Evolutionary conservation across 2,329 filamentous ascomycete genomes (phyloP).

Genomic region (Verticillium zaregamsianum): DNA sequence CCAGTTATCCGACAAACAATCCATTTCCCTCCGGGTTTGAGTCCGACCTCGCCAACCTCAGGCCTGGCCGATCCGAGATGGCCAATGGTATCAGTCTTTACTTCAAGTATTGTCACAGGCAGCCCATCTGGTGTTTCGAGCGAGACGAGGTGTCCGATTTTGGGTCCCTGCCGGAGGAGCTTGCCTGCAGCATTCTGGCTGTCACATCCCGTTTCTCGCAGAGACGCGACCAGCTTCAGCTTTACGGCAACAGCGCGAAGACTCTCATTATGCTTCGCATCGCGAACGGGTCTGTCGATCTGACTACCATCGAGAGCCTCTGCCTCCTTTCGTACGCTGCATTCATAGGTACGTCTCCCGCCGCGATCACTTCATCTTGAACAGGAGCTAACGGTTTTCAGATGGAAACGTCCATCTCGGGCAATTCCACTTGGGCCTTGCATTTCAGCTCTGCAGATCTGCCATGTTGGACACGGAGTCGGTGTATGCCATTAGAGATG

Average conservation of each 20-base stretch:
- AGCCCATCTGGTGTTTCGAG: slow-evolving; percentile 42
- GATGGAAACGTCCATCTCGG: slow-evolving; percentile 45
- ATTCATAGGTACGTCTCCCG: slow-evolving; percentile 36
- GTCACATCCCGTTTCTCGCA: slow-evolving; percentile 34
- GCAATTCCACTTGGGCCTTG: slow-evolving; percentile 45
- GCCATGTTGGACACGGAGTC: slow-evolving; percentile 42
- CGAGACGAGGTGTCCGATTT: slow-evolving; percentile 33
- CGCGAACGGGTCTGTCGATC: slow-evolving; percentile 43
- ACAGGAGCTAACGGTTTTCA: slow-evolving; percentile 16
- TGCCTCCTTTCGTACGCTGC: slow-evolving; percentile 45
- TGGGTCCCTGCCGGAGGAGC: slow-evolving; percentile 30
- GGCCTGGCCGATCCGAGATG: slow-evolving; percentile 26
- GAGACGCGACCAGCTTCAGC: slow-evolving; percentile 24
- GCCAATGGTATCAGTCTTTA: slow-evolving; percentile 31
- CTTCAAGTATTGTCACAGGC: slow-evolving; percentile 38
- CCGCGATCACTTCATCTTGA: no score
- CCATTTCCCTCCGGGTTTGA: slow-evolving; percentile 21
- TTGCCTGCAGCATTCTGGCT: slow-evolving; percentile 35
- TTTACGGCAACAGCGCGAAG: slow-evolving; percentile 34
- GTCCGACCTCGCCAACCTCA: slow-evolving; percentile 19
- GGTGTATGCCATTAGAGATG: slow-evolving; percentile 29
- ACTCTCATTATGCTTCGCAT: slow-evolving; percentile 43
- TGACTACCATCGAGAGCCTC: slow-evolving; percentile 45
- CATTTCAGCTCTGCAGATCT: slow-evolving; percentile 45
- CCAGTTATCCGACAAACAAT: slow-evolving; percentile 16